phyloP scores from a whole-genome alignment of 2,329 filamentous ascomycete species.

The Calonectria henricotiae region DNA sequence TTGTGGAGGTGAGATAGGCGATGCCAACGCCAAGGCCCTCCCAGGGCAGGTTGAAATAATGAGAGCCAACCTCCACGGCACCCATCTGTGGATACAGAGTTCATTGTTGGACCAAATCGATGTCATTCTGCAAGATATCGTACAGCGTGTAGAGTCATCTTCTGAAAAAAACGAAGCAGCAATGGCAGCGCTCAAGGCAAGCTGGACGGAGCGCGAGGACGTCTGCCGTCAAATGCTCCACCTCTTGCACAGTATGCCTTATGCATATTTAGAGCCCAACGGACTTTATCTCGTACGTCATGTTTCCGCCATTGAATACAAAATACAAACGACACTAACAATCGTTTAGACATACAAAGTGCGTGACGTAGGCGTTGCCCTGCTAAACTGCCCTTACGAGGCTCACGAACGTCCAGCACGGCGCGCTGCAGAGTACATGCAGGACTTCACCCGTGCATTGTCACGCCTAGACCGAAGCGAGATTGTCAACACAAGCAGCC shows the following conservation, averaged over 20 bases:
- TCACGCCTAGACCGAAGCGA: constrained; percentile 55
- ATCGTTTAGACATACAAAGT: constrained; percentile 54
- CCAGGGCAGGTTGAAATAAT: constrained; percentile 51
- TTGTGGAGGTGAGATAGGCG: neutral
- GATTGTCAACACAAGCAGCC: constrained; percentile 53
- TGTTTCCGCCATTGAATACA: neutral
- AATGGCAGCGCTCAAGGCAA: constrained; percentile 37
- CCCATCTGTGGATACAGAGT: constrained; percentile 59
- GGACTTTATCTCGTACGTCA: constrained; percentile 55
- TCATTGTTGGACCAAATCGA: constrained; percentile 57
- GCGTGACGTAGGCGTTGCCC: constrained; percentile 56
- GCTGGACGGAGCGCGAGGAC: constrained; percentile 57
- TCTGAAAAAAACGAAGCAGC: neutral
- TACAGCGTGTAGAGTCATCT: constrained; percentile 4
- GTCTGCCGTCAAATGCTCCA: constrained; percentile 58
- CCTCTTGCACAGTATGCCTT: constrained; percentile 55
- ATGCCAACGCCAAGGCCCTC: constrained; percentile 26
- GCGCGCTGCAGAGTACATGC: constrained; percentile 52
- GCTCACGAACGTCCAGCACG: constrained; percentile 47
- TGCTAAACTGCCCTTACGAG: constrained; percentile 57
- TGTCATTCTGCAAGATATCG: constrained; percentile 43
- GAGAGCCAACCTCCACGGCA: constrained; percentile 58
- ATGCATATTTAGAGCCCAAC: constrained; percentile 56
- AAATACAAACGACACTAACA: neutral
- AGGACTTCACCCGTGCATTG: constrained; percentile 52